A percentile compares a stretch with the other conserved stretches of the same genome.
Evolutionary conservation across 768 basidiomycete species (phyloP).

Genomic region (Naganishia onofrii): DNA sequence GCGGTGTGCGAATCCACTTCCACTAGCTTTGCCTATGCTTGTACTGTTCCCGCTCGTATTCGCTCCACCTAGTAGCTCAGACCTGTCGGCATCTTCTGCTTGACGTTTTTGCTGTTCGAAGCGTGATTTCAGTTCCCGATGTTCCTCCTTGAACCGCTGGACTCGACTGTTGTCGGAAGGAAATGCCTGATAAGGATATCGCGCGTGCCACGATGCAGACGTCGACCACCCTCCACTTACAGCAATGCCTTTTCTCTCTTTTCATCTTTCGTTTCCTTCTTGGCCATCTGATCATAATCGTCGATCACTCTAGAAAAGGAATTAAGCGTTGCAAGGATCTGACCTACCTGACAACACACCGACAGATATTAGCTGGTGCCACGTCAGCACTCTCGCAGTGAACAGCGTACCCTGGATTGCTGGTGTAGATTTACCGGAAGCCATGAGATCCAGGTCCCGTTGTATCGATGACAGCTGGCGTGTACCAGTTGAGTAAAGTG

Average conservation of each 20-base stretch:
- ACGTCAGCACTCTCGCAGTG: too few species aligned
- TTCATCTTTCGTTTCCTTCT: slow-evolving; percentile 89
- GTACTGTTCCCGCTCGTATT: slow-evolving; percentile 62
- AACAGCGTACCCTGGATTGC: slow-evolving; percentile 30
- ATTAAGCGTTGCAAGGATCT: slow-evolving; percentile 95
- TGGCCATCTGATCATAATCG: slow-evolving; percentile 95
- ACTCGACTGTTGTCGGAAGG: slow-evolving; percentile 61
- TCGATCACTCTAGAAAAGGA: slow-evolving; percentile 92
- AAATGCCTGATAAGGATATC: not conserved
- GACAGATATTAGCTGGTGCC: slow-evolving; percentile 31
- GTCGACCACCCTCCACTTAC: slow-evolving; percentile 55
- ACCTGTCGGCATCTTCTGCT: slow-evolving; percentile 58
- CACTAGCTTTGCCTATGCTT: slow-evolving; percentile 57
- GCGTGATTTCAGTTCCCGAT: slow-evolving; percentile 72
- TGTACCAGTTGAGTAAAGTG: slow-evolving; percentile 31
- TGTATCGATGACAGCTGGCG: slow-evolving; percentile 30
- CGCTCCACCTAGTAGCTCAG: slow-evolving; percentile 64
- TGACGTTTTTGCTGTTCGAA: slow-evolving; percentile 70
- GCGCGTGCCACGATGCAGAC: not conserved
- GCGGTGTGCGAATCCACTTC: slow-evolving; percentile 30
- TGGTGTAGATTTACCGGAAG: slow-evolving; percentile 24
- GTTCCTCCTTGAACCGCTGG: slow-evolving; percentile 84
- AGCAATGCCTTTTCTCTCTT: slow-evolving; percentile 95
- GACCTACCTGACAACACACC: slow-evolving; percentile 62
- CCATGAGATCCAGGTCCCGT: slow-evolving; percentile 27